phyloP scores from a whole-genome alignment of 2,329 filamentous ascomycete species.

The Exophiala bonariae region DNA sequence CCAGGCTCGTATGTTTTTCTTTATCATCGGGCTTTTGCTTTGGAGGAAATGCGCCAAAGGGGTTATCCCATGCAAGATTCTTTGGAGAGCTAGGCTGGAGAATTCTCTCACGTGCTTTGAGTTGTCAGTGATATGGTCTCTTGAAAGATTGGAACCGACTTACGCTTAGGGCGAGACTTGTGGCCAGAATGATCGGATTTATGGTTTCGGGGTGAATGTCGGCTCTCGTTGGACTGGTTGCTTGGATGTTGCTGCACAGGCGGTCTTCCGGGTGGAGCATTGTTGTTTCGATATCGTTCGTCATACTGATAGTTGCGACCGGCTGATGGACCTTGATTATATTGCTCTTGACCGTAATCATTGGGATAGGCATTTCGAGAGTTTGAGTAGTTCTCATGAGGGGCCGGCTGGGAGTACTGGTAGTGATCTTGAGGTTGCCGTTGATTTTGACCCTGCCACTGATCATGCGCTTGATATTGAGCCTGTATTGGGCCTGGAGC shows the following conservation, averaged over 20 bases:
- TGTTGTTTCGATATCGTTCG: slow-evolving; percentile 24
- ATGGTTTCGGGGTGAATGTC: slow-evolving; percentile 8
- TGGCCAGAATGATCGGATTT: slow-evolving; percentile 21
- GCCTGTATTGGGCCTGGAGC: slow-evolving; percentile 4
- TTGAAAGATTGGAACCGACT: background rate
- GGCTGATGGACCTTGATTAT: slow-evolving; percentile 12
- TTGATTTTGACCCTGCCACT: slow-evolving; percentile 20
- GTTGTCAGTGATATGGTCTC: slow-evolving; percentile 3
- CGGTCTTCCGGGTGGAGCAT: slow-evolving; percentile 11
- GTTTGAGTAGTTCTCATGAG: slow-evolving; percentile 11
- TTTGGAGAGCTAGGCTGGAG: slow-evolving; percentile 39
- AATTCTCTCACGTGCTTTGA: slow-evolving; percentile 29
- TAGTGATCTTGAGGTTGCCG: slow-evolving; percentile 22
- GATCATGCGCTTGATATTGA: slow-evolving; percentile 14
- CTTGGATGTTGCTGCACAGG: slow-evolving; percentile 10
- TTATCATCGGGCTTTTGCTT: slow-evolving; percentile 34
- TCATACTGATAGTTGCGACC: slow-evolving; percentile 25
- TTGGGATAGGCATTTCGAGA: slow-evolving; percentile 5
- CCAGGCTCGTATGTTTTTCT: slow-evolving; percentile 34
- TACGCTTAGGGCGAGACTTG: slow-evolving; percentile 27
- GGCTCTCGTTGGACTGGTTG: slow-evolving; percentile 3
- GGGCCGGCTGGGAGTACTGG: slow-evolving; percentile 6
- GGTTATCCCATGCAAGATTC: slow-evolving; percentile 47
- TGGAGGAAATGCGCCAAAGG: slow-evolving; percentile 48
- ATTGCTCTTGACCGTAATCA: slow-evolving; percentile 7